phyloP scores from a whole-genome alignment of 257 asterid genomes.

The Dorcoceras hygrometricum region DNA sequence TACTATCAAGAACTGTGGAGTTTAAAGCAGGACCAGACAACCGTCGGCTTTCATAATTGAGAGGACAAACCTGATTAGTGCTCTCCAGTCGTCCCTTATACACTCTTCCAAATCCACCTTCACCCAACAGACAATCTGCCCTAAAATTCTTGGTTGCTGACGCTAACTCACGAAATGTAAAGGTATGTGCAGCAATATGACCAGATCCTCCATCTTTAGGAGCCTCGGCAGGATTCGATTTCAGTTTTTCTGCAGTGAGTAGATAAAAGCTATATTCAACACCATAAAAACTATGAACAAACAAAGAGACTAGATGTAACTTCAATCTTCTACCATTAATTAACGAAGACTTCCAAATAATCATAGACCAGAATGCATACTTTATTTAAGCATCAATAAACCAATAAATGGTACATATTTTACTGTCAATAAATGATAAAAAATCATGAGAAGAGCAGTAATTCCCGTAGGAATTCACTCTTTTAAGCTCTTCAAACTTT shows the following conservation, averaged over 20 bases:
- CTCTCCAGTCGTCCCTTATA: conserved; percentile 73
- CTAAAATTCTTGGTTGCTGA: conserved; percentile 82
- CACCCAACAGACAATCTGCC: conserved; percentile 86
- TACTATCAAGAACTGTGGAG: background rate
- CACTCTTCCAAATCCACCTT: conserved; percentile 94
- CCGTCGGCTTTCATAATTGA: background rate
- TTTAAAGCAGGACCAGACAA: background rate
- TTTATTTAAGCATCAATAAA: background rate
- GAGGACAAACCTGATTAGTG: conserved; percentile 58
- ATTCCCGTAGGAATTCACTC: background rate
- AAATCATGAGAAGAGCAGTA: background rate
- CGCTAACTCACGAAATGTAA: conserved; percentile 89
- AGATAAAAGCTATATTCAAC: conserved; percentile 15
- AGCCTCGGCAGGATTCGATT: conserved; percentile 53
- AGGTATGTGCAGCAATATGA: conserved; percentile 81
- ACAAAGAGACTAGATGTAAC: background rate
- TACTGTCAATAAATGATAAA: background rate
- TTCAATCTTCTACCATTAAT: background rate
- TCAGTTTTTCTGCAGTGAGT: conserved; percentile 42
- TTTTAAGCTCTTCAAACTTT: background rate
- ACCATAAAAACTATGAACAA: conserved; percentile 13
- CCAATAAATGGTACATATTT: background rate
- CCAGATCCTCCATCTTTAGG: conserved; percentile 67
- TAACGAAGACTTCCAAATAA: conserved; percentile 16
- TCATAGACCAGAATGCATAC: background rate